Conservation (phyloP, 192 early-diverging fungal genomes). For the Backusella circina region DNA sequence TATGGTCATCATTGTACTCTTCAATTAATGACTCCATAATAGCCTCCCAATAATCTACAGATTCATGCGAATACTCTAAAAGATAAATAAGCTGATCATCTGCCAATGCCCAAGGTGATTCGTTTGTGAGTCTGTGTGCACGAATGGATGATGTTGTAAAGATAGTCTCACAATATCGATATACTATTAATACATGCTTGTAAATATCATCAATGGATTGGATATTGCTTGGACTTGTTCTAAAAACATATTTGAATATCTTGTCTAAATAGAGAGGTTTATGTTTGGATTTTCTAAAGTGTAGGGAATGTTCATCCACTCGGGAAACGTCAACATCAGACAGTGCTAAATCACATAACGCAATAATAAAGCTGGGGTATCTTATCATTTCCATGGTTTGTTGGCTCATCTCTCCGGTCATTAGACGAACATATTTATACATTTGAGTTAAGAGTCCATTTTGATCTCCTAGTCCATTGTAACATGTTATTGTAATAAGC, state of each 20-base stretch:
- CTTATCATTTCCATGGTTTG: not conserved
- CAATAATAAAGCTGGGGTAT: constrained; percentile 1
- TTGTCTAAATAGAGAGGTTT: constrained; percentile 4
- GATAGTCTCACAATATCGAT: not conserved
- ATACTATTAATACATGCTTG: not conserved
- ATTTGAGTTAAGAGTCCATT: not conserved
- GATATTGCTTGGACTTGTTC: not conserved
- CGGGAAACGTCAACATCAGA: not conserved
- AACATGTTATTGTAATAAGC: not conserved
- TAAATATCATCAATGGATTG: not conserved
- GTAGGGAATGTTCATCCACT: not conserved
- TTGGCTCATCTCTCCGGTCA: not conserved
- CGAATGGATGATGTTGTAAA: not conserved
- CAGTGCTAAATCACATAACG: not conserved
- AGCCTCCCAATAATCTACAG: not conserved
- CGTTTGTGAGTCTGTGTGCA: not conserved
- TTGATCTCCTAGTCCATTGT: not conserved
- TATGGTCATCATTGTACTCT: not conserved
- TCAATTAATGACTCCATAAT: not conserved
- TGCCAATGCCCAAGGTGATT: not conserved
- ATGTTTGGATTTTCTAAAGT: not conserved
- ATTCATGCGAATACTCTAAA: not conserved
- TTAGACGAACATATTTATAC: not conserved
- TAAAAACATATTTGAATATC: constrained; percentile 1
- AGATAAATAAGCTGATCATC: not conserved